Conservation (phyloP, 2,329 filamentous ascomycete species). For the Davidsoniella eucalypti region DNA sequence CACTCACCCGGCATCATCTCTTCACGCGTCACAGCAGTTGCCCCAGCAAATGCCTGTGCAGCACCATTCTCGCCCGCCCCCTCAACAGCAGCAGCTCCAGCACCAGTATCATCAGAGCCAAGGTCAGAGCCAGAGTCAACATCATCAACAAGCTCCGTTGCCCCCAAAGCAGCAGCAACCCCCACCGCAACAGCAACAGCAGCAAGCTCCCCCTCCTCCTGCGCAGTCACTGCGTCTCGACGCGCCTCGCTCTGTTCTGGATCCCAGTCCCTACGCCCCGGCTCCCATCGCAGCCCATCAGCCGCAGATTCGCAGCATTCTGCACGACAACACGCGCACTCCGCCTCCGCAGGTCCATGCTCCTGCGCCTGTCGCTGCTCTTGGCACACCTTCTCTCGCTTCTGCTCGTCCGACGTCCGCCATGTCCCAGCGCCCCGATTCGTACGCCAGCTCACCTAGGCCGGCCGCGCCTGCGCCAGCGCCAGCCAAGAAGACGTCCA, state of each 20-base stretch:
- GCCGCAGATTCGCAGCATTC: slow-evolving; percentile 6
- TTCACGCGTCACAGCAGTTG: not conserved
- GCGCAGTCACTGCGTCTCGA: not conserved
- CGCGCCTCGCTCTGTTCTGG: not conserved
- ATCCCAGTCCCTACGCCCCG: not conserved
- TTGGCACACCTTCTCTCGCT: not conserved
- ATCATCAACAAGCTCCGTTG: not conserved
- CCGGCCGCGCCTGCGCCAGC: slow-evolving; percentile 15
- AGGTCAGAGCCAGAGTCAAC: too few relatives aligned
- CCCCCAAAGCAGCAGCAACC: not conserved
- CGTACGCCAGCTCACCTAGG: slow-evolving; percentile 8
- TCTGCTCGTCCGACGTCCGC: not conserved
- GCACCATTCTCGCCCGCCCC: slow-evolving; percentile 3
- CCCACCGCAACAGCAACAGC: not conserved
- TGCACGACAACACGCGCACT: slow-evolving; percentile 1
- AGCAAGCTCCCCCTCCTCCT: not conserved
- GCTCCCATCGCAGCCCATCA: not conserved
- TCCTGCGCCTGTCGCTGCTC: not conserved
- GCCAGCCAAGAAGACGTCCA: slow-evolving; percentile 40
- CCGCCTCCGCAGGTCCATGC: not conserved
- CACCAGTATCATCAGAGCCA: not conserved
- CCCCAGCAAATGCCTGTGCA: slow-evolving; percentile 3
- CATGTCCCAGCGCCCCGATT: slow-evolving; percentile 6
- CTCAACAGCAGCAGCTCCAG: too few relatives aligned
- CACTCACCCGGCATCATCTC: not conserved